These are phyloP conservation scores for Saccharomycopsis synnaedendra DNA, from an alignment of 805 yeast species.

Conservation along the genomic window DNA sequence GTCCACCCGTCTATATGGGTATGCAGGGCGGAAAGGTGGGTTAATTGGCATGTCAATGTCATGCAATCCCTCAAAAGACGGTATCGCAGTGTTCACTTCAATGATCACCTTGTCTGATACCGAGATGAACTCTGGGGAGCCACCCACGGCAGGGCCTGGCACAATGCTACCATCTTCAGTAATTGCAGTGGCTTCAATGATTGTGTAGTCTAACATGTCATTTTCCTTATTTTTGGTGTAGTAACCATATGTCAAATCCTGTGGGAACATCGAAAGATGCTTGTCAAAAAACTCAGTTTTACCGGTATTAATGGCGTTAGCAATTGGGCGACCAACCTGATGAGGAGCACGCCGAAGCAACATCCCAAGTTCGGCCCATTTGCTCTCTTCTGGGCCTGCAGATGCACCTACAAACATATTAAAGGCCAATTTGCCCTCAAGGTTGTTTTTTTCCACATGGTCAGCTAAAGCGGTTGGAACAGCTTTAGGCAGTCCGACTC, in stretches of 20 bases:
- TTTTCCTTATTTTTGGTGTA: slow-evolving; percentile 55
- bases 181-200: slow-evolving; percentile 95
- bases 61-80: slow-evolving; percentile 92
- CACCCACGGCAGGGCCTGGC: slow-evolving; percentile 98
- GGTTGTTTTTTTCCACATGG: slow-evolving; percentile 77
- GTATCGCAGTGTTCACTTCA: slow-evolving; percentile 88
- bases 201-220: slow-evolving; percentile 70
- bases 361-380: slow-evolving; percentile 91
- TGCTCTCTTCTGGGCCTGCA: slow-evolving; percentile 92
- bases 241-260: slow-evolving; percentile 90
- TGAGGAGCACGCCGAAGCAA: slow-evolving; percentile 88
- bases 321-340: slow-evolving; percentile 95
- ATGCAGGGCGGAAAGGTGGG: slow-evolving; percentile 88
- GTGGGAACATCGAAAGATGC: slow-evolving; percentile 98
- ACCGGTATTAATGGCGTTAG: slow-evolving; percentile 81
- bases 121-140: slow-evolving; percentile 83
- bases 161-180: slow-evolving; percentile 89
- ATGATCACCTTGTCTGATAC: slow-evolving; percentile 84
- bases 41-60: slow-evolving; percentile 87
- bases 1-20: slow-evolving; percentile 69
- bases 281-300: slow-evolving; percentile 86
- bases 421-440: slow-evolving; percentile 80
- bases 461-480: slow-evolving; percentile 82
- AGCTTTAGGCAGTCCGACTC: slow-evolving; percentile 96
- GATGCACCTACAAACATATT: slow-evolving; percentile 95